Evolutionary conservation across 192 early-diverging fungal species (phyloP).

Genomic region (Oehlia diaphana): DNA sequence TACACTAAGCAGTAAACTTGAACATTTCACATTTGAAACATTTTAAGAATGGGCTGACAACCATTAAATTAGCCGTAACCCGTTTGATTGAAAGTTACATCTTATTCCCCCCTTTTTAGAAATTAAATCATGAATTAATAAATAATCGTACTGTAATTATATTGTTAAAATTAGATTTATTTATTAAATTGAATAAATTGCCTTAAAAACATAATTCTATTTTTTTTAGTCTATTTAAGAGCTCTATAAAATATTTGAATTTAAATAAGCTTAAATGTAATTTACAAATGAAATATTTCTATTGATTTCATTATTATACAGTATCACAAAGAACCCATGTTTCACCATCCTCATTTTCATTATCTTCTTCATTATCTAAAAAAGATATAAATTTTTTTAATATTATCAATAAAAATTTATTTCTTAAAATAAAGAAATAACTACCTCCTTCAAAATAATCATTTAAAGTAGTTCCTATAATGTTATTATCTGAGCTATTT

Average conservation of each 20-base stretch:
- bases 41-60: neutral
- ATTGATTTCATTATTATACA: conserved; percentile 3
- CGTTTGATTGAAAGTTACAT: neutral
- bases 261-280: neutral
- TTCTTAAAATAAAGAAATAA: neutral
- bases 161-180: neutral
- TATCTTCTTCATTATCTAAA: conserved; percentile 22
- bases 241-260: neutral
- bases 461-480: conserved; percentile 9
- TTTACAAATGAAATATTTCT: neutral
- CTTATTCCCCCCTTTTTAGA: neutral
- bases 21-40: neutral
- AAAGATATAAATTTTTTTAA: neutral
- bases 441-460: conserved; percentile 27
- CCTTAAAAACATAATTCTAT: no score
- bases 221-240: no score
- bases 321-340: conserved; percentile 21
- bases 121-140: neutral
- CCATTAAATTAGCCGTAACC: neutral
- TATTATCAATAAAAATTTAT: neutral
- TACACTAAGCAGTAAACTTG: neutral
- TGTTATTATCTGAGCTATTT: neutral
- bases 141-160: neutral
- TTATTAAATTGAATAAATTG: neutral
- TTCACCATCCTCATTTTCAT: conserved; percentile 10